Evolutionary conservation across 164 flowering plant species (phyloP).

Genomic region (Magnolia kwangsiensis): DNA sequence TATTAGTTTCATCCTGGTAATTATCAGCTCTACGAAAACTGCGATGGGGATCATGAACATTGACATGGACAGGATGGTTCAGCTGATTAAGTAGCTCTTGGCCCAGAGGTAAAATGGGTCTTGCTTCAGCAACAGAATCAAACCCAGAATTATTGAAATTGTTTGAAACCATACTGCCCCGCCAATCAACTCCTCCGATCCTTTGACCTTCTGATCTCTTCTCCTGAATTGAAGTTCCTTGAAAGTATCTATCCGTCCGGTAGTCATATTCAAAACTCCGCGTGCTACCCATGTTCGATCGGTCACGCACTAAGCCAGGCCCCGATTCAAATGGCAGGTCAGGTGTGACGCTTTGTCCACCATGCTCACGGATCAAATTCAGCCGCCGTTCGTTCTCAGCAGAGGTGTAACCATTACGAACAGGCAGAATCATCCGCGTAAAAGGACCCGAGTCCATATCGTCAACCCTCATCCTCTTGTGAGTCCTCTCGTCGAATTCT

Average conservation of each 20-base stretch:
- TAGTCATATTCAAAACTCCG: neutral
- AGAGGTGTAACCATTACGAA: slow-evolving; percentile 9
- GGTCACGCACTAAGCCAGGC: neutral
- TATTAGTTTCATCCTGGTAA: slow-evolving; percentile 1
- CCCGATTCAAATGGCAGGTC: neutral
- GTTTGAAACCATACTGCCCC: neutral
- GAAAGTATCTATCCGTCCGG: slow-evolving; percentile 1
- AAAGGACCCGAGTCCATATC: slow-evolving; percentile 20
- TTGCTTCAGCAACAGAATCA: slow-evolving; percentile 14
- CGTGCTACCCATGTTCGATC: neutral
- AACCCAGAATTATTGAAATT: slow-evolving; percentile 10
- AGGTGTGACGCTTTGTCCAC: slow-evolving; percentile 22
- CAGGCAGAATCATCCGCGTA: neutral
- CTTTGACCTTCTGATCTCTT: slow-evolving; percentile 15
- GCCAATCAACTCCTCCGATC: slow-evolving; percentile 2
- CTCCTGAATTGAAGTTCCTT: slow-evolving; percentile 3
- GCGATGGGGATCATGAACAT: neutral
- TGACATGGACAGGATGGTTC: neutral
- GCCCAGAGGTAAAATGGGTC: slow-evolving; percentile 8
- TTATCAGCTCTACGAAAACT: neutral
- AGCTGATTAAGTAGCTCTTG: neutral
- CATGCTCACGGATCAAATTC: slow-evolving; percentile 75
- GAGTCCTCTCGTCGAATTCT: slow-evolving; percentile 31
- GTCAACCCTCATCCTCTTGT: slow-evolving; percentile 58
- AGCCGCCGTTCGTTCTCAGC: slow-evolving; percentile 62